Evolutionary conservation across 331 rosid genomes (phyloP).

Genomic region (Acacia concinna): DNA sequence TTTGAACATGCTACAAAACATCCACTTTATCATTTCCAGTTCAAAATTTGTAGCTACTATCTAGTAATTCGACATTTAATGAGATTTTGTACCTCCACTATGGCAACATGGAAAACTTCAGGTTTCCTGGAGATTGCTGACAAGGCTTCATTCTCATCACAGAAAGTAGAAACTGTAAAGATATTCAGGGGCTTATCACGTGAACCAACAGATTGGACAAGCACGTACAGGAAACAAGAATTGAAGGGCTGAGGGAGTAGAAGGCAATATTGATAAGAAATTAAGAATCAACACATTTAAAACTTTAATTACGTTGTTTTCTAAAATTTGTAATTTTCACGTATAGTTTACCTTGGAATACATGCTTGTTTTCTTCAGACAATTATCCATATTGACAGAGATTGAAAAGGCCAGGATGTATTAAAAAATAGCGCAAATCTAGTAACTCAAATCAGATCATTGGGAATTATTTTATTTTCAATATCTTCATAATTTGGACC

Average conservation of each 20-base stretch:
- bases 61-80: constrained; percentile 12
- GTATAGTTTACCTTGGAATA: constrained; percentile 15
- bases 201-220: constrained; percentile 18
- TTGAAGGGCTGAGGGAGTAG: not conserved
- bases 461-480: constrained; percentile 12
- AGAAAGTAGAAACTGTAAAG: constrained; percentile 66
- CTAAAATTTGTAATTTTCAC: constrained; percentile 6
- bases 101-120: constrained; percentile 77
- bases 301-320: not conserved
- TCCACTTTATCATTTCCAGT: not conserved
- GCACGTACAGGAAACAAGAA: constrained; percentile 18
- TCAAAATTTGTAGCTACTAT: not conserved
- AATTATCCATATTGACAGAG: constrained; percentile 8
- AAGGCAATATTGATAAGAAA: constrained; percentile 8
- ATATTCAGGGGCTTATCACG: constrained; percentile 30
- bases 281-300: constrained; percentile 24
- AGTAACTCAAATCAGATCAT: constrained; percentile 13
- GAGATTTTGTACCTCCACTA: constrained; percentile 72
- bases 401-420: constrained; percentile 5
- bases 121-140: constrained; percentile 64
- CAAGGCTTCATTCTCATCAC: constrained; percentile 77
- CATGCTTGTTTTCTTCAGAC: constrained; percentile 6
- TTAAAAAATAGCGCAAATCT: not conserved
- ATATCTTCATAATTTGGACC: constrained; percentile 19
- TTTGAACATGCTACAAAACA: constrained; percentile 19